These are phyloP conservation scores for Mycena haematopus DNA, from an alignment of 768 basidiomycete species.

Conservation along the genomic window DNA sequence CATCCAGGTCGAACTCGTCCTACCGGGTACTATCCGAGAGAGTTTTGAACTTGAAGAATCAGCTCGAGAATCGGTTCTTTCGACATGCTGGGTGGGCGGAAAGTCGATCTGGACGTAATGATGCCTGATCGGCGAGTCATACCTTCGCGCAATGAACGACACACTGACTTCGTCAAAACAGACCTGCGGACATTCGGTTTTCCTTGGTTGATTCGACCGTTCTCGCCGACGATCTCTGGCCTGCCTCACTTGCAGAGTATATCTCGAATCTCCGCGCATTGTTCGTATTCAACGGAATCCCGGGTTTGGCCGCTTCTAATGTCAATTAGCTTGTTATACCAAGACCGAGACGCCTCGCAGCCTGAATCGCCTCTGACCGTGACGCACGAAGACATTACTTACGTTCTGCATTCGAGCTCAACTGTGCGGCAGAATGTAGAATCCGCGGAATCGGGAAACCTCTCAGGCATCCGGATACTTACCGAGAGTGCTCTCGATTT, in stretches of 20 bases:
- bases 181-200: slow-evolving; percentile 66
- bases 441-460: slow-evolving; percentile 18
- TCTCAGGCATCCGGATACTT: slow-evolving; percentile 30
- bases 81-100: slow-evolving; percentile 42
- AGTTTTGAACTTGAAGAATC: slow-evolving; percentile 5
- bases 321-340: slow-evolving; percentile 41
- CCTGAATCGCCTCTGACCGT: slow-evolving; percentile 57
- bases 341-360: slow-evolving; percentile 38
- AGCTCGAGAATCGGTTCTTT: slow-evolving; percentile 14
- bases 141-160: neutral
- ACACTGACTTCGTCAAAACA: slow-evolving; percentile 33
- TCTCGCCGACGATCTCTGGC: slow-evolving; percentile 42
- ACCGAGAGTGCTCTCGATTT: slow-evolving; percentile 61
- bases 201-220: slow-evolving; percentile 42
- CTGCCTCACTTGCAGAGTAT: slow-evolving; percentile 51
- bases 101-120: slow-evolving; percentile 55
- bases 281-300: slow-evolving; percentile 41
- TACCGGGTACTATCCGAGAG: slow-evolving; percentile 26
- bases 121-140: slow-evolving; percentile 60
- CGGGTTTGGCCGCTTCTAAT: slow-evolving; percentile 2
- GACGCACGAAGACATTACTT: slow-evolving; percentile 42
- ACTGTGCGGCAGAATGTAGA: slow-evolving; percentile 55
- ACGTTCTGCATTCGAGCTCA: slow-evolving; percentile 52
- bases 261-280: slow-evolving; percentile 44
- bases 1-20: slow-evolving; percentile 49